Conservation (phyloP, 768 basidiomycete species). For the Psilocybe subaeruginosa region DNA sequence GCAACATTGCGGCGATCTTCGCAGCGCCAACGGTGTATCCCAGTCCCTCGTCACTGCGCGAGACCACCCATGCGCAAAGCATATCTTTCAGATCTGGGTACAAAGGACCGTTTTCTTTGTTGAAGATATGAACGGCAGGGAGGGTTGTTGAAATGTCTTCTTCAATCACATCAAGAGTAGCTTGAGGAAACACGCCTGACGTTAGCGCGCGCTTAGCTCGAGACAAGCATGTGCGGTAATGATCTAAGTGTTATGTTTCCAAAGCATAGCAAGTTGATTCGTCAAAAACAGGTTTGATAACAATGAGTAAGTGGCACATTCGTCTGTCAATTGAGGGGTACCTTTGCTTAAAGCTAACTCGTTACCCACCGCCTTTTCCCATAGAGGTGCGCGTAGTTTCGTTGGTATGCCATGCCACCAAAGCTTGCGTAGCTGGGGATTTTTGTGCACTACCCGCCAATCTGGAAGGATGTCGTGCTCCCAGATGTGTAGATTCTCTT, state of each 20-base stretch:
- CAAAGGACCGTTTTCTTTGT: slow-evolving; percentile 74
- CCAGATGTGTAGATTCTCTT: slow-evolving; percentile 75
- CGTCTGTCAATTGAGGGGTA: slow-evolving; percentile 29
- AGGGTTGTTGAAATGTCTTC: slow-evolving; percentile 75
- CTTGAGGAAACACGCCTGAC: slow-evolving; percentile 66
- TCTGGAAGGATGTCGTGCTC: slow-evolving; percentile 80
- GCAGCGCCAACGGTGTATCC: slow-evolving; percentile 72
- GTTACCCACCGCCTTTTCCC: slow-evolving; percentile 89
- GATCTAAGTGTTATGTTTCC: slow-evolving; percentile 46
- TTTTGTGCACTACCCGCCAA: slow-evolving; percentile 75
- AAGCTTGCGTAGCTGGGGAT: slow-evolving; percentile 64
- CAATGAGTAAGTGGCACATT: slow-evolving; percentile 16
- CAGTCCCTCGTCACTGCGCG: slow-evolving; percentile 81
- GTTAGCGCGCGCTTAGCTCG: slow-evolving; percentile 74
- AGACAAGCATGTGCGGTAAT: slow-evolving; percentile 69
- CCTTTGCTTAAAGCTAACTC: slow-evolving; percentile 82
- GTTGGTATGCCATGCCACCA: slow-evolving; percentile 93
- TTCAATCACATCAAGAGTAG: slow-evolving; percentile 67
- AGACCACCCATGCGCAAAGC: slow-evolving; percentile 86
- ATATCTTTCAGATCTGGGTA: slow-evolving; percentile 84
- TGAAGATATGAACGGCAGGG: slow-evolving; percentile 81
- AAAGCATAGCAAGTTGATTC: slow-evolving; percentile 5
- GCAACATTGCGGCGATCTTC: slow-evolving; percentile 83
- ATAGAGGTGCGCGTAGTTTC: slow-evolving; percentile 77
- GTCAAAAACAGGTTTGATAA: slow-evolving; percentile 5